These are phyloP conservation scores for Tuber magnatum DNA, from an alignment of 495 filamentous ascomycete genomes.

Conservation along the genomic window DNA sequence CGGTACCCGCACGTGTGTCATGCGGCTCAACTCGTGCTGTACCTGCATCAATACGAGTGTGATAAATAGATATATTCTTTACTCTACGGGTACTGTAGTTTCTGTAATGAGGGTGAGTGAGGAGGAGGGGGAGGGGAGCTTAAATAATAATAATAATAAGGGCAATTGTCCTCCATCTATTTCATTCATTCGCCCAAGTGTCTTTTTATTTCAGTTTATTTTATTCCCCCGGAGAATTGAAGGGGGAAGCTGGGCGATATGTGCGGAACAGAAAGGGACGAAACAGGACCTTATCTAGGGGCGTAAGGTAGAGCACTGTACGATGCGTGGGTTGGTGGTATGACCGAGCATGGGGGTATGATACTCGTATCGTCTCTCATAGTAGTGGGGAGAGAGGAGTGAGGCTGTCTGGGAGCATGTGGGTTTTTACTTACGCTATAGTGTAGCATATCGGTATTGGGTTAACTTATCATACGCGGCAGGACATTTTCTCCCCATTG, in stretches of 20 bases:
- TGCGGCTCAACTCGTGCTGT: not conserved
- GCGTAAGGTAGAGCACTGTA: not conserved
- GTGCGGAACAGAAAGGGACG: not conserved
- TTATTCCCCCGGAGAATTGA: not conserved
- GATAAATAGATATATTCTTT: not conserved
- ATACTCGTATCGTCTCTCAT: not conserved
- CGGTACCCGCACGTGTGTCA: not conserved
- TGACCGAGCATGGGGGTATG: not conserved
- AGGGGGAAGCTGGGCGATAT: not conserved
- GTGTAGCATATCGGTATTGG: not conserved
- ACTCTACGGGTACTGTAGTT: not conserved
- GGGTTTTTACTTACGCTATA: not conserved
- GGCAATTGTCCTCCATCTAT: not conserved
- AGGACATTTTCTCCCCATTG: not conserved
- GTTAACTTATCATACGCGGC: not conserved
- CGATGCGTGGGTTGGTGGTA: not conserved
- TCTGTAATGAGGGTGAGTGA: not conserved
- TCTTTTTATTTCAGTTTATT: not conserved
- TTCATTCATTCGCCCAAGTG: not conserved
- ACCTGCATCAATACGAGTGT: not conserved
- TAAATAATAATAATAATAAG: not conserved
- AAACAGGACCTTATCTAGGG: not conserved
- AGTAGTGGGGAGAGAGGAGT: not conserved
- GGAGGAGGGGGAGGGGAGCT: not conserved
- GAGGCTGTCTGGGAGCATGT: not conserved